Evolutionary conservation across 1,284 basidiomycete species (phyloP), one percentile per base, ranked within the genome.

Genomic region (Pterula multifida): DNA sequence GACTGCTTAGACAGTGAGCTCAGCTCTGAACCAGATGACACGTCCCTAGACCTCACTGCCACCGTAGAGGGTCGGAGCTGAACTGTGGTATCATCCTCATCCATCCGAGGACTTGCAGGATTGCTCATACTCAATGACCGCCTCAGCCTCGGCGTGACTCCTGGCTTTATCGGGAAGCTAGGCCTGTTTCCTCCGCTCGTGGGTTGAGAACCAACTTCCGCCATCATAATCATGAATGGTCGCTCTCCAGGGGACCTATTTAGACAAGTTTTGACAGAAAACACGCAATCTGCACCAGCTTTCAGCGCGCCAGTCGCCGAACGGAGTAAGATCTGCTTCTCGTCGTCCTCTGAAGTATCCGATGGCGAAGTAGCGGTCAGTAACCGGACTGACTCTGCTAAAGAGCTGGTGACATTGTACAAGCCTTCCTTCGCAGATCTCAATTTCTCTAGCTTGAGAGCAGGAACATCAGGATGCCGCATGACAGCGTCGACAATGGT

Each of bases 401-500:
- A 74, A n/a, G 77, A 75, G 50, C 81, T 87, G 1, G 91, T 93
- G 19, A 90, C 82, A 51, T 79, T 80, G 65, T 93, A 97, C 36
- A 98, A 70, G 17, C 80, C 78, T 56, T 90, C 86, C 63, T 93
- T 90, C 1, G 89, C 82, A 23, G 71, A 68, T 53, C 72, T 76
- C 22, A 95, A 71, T 56, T 73, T 72, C 22, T 73, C 73, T 2
- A 81, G 65, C 56, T 77, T 77, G 55, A 73, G 69, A 25, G 65
- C 56, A 32, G 79, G 74, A 49, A 87, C 65, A 54, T 77, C 75
- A 28, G 79, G 75, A 62, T 83, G 84, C 48, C 77, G 75, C 57
- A 85, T 79, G 36, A 95, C 87, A 1, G 85, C 85, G 61, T 97
- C 94, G 46, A 96, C 91, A 49, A 98, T 84, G n/a, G 85, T 85